phyloP scores from a whole-genome alignment of 176 grass and related monocot genomes.

The Aegilops longissima region DNA sequence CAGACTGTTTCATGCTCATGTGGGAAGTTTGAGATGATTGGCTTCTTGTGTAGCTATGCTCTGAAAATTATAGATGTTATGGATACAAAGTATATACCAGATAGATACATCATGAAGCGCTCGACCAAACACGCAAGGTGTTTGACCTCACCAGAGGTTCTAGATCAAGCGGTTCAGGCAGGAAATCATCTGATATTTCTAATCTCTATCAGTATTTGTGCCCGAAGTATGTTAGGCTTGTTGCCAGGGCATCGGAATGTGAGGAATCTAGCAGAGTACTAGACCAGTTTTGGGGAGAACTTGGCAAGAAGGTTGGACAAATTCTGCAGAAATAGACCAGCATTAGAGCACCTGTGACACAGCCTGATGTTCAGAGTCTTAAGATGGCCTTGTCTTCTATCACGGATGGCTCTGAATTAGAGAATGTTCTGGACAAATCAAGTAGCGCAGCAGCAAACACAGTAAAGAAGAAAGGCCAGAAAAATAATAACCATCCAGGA shows the following conservation, averaged over 20 bases:
- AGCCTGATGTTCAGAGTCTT: too few relatives aligned
- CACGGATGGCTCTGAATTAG: too few relatives aligned
- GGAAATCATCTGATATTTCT: conserved; percentile 55
- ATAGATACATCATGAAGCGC: conserved; percentile 53
- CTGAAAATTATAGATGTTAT: conserved; percentile 78
- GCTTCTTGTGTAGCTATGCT: conserved; percentile 62
- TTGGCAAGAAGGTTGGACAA: conserved; percentile 41
- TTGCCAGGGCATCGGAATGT: conserved; percentile 48
- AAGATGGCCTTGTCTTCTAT: too few relatives aligned
- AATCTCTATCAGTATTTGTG: conserved; percentile 40
- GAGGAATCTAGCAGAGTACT: conserved; percentile 55
- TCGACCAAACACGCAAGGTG: conserved; percentile 52
- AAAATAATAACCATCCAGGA: conserved; percentile 29
- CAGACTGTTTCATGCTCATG: conserved; percentile 55
- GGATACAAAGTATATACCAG: conserved; percentile 64
- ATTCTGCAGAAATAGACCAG: conserved; percentile 59
- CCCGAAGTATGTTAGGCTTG: conserved; percentile 8
- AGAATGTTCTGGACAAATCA: too few relatives aligned
- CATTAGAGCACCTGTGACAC: conserved; percentile 29
- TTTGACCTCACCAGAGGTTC: conserved; percentile 25
- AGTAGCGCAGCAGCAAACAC: conserved; percentile 14
- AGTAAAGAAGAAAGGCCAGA: conserved; percentile 31
- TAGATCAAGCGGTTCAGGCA: conserved; percentile 14
- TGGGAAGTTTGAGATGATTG: conserved; percentile 65
- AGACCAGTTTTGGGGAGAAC: conserved; percentile 48